A percentile compares a stretch with the other conserved stretches of the same genome.
These are phyloP conservation scores for Saccharomyces hybrid DNA, from an alignment of 1,139 yeast genomes.

Conservation along the genomic window DNA sequence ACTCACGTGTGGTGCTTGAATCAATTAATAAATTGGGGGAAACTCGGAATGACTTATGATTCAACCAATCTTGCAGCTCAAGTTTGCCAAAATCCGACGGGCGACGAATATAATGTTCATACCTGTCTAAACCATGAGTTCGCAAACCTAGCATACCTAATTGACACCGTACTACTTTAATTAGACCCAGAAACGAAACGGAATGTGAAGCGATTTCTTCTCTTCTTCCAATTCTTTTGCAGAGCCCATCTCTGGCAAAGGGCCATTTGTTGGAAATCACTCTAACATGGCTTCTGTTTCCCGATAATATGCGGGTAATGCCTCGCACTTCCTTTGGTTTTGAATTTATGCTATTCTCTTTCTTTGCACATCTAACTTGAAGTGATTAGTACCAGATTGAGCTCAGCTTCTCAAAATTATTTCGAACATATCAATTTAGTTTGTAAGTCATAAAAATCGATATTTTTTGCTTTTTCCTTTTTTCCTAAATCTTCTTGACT, in stretches of 20 bases:
- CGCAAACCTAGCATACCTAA: neutral
- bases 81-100: constrained; percentile 1
- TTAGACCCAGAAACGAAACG: neutral
- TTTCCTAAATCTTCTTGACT: too few relatives aligned
- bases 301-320: neutral
- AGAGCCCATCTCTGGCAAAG: neutral
- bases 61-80: neutral
- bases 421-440: neutral
- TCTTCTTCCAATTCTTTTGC: neutral
- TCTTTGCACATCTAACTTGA: neutral
- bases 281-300: neutral
- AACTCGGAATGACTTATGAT: neutral
- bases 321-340: neutral
- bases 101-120: neutral
- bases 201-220: neutral
- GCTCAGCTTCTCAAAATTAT: neutral
- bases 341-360: too few relatives aligned
- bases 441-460: neutral
- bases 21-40: neutral
- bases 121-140: neutral
- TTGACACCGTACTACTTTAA: neutral
- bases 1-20: neutral
- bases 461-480: too few relatives aligned
- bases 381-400: neutral
- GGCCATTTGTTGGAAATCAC: neutral